Evolutionary conservation across 1,139 yeast species (phyloP), one percentile per base, ranked within the genome.

Genomic region (Debaryomyces robertsiae): DNA sequence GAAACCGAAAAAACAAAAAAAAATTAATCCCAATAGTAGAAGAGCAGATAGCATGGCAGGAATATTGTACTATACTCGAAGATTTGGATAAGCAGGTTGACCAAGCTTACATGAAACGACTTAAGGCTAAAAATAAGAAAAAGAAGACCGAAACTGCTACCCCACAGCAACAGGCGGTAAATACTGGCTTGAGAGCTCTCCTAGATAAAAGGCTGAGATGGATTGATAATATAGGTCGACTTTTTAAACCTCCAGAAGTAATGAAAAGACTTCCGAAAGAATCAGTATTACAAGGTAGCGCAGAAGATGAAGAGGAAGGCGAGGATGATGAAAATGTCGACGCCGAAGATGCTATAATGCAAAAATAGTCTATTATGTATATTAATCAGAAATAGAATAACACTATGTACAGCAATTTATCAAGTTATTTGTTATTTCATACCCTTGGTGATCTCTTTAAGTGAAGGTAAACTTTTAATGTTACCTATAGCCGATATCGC

Each of bases 81-180:
- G 98, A 93, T 58, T 72, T 94, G 51, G 97, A 94, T 60, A 93
- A 91, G 58, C 98, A 94, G 63, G 93, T 93, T 19, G 98, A 94
- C 60, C 98, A 89, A 62, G 93, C 96, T 9, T 93, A 90, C 58
- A 69, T 86, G 53, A 87, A 91, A 61, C 74, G 97, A 45, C 77
- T 87, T 46, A 81, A 91, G 53, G 89, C 83, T n/a, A 85, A 89
- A 44, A 85, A 84, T 48, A 84, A 84, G 62, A 86, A 85, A 63
- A 84, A 85, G 67, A 87, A 84, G 68, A 77, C 78, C 42, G 69
- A 64, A 35, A 47, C 55, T 6, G 54, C 60, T 6, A 59, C 67
- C 11, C 68, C 73, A 2, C 75, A 67, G 48, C 76, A 67, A 40
- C 75, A 67, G 43, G 82, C 83, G 7, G 84, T 86, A 18, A 86